These are phyloP conservation scores for Exophiala sp. DNA, from an alignment of 2,329 filamentous ascomycete genomes.

Conservation along the genomic window DNA sequence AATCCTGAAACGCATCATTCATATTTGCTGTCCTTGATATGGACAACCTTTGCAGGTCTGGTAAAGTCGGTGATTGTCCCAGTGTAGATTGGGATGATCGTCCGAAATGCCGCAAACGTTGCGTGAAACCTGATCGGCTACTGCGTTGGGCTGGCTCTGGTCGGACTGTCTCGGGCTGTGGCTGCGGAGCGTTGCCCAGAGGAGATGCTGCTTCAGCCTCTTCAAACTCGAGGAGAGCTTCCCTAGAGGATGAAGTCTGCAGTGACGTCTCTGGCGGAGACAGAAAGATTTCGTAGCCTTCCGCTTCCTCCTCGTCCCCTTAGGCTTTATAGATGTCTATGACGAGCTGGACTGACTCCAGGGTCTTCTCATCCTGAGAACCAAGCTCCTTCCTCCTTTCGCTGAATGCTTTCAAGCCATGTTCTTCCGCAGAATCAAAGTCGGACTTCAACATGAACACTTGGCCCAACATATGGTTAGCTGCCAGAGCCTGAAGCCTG, in stretches of 20 bases:
- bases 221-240: neutral
- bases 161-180: neutral
- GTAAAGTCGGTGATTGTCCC: slow-evolving; percentile 1
- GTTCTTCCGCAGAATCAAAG: slow-evolving; percentile 20
- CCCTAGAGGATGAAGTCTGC: neutral
- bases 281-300: slow-evolving; percentile 24
- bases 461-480: slow-evolving; percentile 23
- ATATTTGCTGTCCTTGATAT: slow-evolving; percentile 8
- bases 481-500: slow-evolving; percentile 20
- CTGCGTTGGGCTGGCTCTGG: neutral
- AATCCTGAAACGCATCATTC: slow-evolving; percentile 8
- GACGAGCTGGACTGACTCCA: slow-evolving; percentile 23
- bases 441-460: slow-evolving; percentile 22
- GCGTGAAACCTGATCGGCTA: slow-evolving; percentile 7
- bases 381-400: slow-evolving; percentile 23
- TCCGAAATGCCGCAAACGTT: slow-evolving; percentile 10
- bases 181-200: too few species aligned
- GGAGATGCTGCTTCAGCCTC: too few species aligned
- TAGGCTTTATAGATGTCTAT: slow-evolving; percentile 24
- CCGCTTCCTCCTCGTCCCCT: slow-evolving; percentile 22
- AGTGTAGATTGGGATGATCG: slow-evolving; percentile 12
- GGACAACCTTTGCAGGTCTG: slow-evolving; percentile 9
- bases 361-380: slow-evolving; percentile 20
- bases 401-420: slow-evolving; percentile 23
- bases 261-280: slow-evolving; percentile 10